Evolutionary conservation across 352 stramenopile genomes (phyloP), one percentile per base, ranked within the genome.

Genomic region (Phytophthora idaei): DNA sequence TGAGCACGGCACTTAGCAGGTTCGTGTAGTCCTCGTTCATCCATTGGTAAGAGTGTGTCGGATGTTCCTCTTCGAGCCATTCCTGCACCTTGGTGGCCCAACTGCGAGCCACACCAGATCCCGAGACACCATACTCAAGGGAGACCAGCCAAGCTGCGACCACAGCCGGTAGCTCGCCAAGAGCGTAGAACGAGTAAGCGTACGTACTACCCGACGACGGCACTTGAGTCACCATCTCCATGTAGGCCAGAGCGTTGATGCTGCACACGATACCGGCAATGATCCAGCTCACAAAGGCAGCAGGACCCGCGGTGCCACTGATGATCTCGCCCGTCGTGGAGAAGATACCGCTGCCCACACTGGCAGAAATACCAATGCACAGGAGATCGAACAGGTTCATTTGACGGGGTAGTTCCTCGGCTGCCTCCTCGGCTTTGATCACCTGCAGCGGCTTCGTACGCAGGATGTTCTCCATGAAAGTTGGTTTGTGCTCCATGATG

Each of bases 331-430:
- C 83, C 4, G 83, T 87, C 29, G 83, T 93, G 46, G 85, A 89
- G 76, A 98, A 98, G n/a, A 98, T 81, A n/a, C 94, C 95, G 49
- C 73, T 90, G 6, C 95, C 95, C 7, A 98, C 83, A 0, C 93
- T 98, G n/a, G 84, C 93, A 12, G 93, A 92, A 34, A 98, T 90
- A 25, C 94, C 94, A 57, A 98, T 90, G 53, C 76, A 92, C 27
- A 98, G 67, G 12, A 98, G 69, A 69, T 98, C 93, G 55, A 94
- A 93, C 17, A 98, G 74, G 32, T 73, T 79, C 28, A 98, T 77
- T 67, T 80, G 80, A 29, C 86, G 83, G 39, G 71, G 77, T 6
- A 95, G 73, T 44, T 95, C 83, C 34, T 88, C 71, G n/a, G 77
- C 82, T 42, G 77, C 77, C 63, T 94, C 84, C 62, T 95, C 87